Base-by-base conservation (phyloP, 352 stramenopile species). In the Pythium oligandrum region DNA sequence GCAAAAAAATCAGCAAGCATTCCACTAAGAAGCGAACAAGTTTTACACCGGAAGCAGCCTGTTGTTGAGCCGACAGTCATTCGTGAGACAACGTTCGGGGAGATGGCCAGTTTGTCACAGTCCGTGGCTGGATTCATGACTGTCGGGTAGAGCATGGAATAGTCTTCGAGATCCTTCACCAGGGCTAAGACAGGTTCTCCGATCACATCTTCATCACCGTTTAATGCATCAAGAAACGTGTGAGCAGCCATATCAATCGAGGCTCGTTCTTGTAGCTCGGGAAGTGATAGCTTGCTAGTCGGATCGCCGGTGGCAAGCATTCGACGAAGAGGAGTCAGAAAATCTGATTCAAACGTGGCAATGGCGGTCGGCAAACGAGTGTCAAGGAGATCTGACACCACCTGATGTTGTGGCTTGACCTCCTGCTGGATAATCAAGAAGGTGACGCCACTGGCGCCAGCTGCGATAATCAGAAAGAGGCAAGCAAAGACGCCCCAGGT, bases 1-100 rank as follows among this genome's bases (percentile, higher is more conserved):
- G n/a, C n/a, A n/a, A n/a, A n/a, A n/a, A n/a, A n/a, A 5, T 63
- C 59, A 6, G 38, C 48, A 5, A 86, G 48, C 6, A 81, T 62
- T 4, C 70, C 50, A 4, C 39, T 42, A 1, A 89, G 59, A 12
- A 44, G 45, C 4, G 68, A 57, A 56, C 80, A 91, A 2, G 64
- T 66, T 48, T 86, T 82, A 48, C 80, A 91, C 26, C 63, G 69
- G 48, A 87, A 89, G 39, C 78, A 91, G 9, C 80, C 78, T 2
- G 73, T 86, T 11, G 53, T 26, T 0, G 63, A 73, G 0, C 73
- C 80, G 39, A 82, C 58, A 5, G 58, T 79, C 80, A 89, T 91
- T 37, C 78, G 73, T 34, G 64, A 68, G 1, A 53, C 49, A 10
- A 68, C 42, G 36, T 63, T 90, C 2, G 66, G 66, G 2, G 64